phyloP scores from a whole-genome alignment of 2,329 filamentous ascomycete species.

The Botrytis galanthina region DNA sequence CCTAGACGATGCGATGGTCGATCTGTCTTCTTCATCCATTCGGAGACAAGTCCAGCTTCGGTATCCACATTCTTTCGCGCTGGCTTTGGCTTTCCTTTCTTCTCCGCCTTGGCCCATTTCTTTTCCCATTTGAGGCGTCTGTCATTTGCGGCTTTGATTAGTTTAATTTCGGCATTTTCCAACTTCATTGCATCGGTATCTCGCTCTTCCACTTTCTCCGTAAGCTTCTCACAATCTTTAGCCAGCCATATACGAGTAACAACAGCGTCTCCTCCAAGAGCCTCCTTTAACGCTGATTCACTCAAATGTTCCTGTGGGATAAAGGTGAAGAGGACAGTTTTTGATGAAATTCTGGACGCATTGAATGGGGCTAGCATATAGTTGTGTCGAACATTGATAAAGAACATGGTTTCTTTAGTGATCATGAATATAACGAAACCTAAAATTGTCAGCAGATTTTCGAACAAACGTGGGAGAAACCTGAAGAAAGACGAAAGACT shows the following conservation, averaged over 20 bases:
- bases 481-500: background rate
- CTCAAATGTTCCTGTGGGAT: conserved; percentile 79
- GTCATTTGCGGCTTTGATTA: conserved; percentile 75
- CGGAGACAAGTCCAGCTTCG: conserved; percentile 66
- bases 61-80: conserved; percentile 51
- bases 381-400: conserved; percentile 86
- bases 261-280: conserved; percentile 66
- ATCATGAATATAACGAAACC: conserved; percentile 86
- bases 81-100: conserved; percentile 38
- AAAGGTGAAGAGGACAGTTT: conserved; percentile 83
- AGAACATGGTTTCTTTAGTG: conserved; percentile 83
- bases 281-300: conserved; percentile 66
- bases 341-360: conserved; percentile 78
- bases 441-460: conserved; percentile 17
- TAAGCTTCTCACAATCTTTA: conserved; percentile 72
- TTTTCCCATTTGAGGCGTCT: conserved; percentile 52
- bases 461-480: background rate
- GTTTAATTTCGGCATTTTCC: conserved; percentile 80
- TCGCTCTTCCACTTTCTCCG: conserved; percentile 76
- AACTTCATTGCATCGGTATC: conserved; percentile 78
- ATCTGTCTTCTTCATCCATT: conserved; percentile 69
- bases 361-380: conserved; percentile 84
- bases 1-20: conserved; percentile 73
- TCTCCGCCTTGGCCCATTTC: conserved; percentile 45
- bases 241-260: conserved; percentile 83